A percentile compares a stretch with the other conserved stretches of the same genome.
These are phyloP conservation scores for Aspergillus quadrilineatus DNA, from an alignment of 2,329 filamentous ascomycete genomes.

Conservation along the genomic window DNA sequence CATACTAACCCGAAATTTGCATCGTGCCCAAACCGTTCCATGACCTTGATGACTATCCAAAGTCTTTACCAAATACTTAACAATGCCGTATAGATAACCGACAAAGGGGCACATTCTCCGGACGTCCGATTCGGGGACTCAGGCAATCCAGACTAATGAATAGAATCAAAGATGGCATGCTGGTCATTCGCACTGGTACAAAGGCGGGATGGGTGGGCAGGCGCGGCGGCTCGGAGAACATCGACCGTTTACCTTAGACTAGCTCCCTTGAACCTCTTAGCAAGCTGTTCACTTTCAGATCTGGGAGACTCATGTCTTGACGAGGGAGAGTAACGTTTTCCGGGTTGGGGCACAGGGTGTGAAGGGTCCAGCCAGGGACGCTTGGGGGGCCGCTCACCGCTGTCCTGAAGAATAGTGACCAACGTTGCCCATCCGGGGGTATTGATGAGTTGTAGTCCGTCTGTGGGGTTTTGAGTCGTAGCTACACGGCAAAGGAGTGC, in stretches of 20 bases:
- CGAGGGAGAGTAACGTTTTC: constrained; percentile 36
- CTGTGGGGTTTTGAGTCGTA: constrained; percentile 73
- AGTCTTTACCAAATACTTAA: too few species aligned
- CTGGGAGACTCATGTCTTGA: constrained; percentile 41
- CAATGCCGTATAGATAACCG: too few species aligned
- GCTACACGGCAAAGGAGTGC: constrained; percentile 81
- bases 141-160: too few species aligned
- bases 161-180: too few species aligned
- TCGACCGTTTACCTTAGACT: constrained; percentile 47
- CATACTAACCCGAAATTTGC: too few species aligned
- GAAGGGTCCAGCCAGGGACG: constrained; percentile 49
- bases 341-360: constrained; percentile 32
- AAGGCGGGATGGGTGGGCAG: background rate
- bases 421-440: constrained; percentile 93
- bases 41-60: too few species aligned
- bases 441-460: constrained; percentile 79
- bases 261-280: constrained; percentile 66
- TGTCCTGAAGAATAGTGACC: constrained; percentile 88
- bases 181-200: background rate
- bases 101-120: too few species aligned
- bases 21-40: too few species aligned
- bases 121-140: too few species aligned
- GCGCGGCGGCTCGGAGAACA: constrained; percentile 4
- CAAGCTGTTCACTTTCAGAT: constrained; percentile 58
- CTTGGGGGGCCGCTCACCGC: constrained; percentile 93